Percentiles rank a stretch among this genome's conserved stretches.
phyloP scores from a whole-genome alignment of 345 rosid species.

The Clarkia xantiana region DNA sequence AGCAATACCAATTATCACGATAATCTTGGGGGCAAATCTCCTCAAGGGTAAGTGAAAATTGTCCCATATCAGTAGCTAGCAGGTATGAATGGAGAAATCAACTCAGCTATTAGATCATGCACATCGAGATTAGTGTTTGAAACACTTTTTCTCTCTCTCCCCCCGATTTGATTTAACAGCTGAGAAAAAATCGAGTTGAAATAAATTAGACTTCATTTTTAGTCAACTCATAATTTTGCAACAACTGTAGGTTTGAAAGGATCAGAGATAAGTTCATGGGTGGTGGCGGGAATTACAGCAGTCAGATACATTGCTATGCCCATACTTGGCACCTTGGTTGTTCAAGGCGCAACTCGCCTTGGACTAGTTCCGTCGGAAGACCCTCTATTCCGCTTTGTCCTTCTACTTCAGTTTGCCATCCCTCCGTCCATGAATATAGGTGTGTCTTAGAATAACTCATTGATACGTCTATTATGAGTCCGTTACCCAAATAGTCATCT shows the following conservation, averaged over 20 bases:
- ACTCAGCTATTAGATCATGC: too few relatives aligned
- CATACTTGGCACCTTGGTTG: conserved; percentile 10
- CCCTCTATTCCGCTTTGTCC: conserved; percentile 11
- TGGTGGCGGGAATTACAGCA: conserved; percentile 12
- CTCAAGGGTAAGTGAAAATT: conserved; percentile 6
- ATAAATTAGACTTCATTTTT: too few relatives aligned
- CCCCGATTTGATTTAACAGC: too few relatives aligned
- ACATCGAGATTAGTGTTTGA: too few relatives aligned
- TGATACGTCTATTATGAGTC: too few relatives aligned
- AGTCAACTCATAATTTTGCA: not conserved
- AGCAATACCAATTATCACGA: conserved; percentile 17
- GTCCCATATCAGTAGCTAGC: too few relatives aligned
- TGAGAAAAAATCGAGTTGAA: too few relatives aligned
- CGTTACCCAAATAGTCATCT: too few relatives aligned
- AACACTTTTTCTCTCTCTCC: too few relatives aligned
- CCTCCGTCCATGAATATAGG: conserved; percentile 19
- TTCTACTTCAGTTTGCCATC: conserved; percentile 21
- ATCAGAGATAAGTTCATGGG: not conserved
- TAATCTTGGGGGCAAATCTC: conserved; percentile 24
- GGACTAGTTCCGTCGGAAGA: conserved; percentile 10
- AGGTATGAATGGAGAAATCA: too few relatives aligned
- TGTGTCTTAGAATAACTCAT: too few relatives aligned
- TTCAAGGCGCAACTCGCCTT: conserved; percentile 12
- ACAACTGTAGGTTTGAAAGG: conserved; percentile 18
- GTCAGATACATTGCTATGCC: conserved; percentile 14